Percentiles rank a stretch among this genome's conserved stretches.
phyloP scores from a whole-genome alignment of 768 basidiomycete species.

The Auriscalpium microsporum region DNA sequence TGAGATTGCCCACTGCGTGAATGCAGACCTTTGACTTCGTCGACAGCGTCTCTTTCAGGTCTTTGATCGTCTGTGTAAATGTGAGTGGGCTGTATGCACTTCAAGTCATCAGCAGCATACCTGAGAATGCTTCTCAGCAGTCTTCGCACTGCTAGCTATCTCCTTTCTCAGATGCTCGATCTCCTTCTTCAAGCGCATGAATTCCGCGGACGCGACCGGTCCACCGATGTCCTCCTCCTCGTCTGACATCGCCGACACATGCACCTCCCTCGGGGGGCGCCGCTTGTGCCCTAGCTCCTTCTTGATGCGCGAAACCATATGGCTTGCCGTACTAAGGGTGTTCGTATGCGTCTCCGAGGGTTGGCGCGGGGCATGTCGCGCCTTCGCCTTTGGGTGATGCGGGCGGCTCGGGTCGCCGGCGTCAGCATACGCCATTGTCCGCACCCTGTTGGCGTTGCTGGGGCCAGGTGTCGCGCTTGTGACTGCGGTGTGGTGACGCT shows the following conservation, averaged over 20 bases:
- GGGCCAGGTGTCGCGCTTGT: neutral
- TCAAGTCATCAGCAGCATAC: constrained; percentile 22
- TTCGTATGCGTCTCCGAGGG: neutral
- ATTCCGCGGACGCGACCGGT: constrained; percentile 37
- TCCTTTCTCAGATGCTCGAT: constrained; percentile 46
- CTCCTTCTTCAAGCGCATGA: constrained; percentile 48
- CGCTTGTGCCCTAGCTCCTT: neutral
- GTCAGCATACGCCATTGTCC: constrained; percentile 2
- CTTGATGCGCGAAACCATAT: neutral
- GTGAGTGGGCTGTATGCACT: neutral
- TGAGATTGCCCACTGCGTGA: neutral
- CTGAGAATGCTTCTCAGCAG: constrained; percentile 47
- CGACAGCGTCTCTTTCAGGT: constrained; percentile 37
- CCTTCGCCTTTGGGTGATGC: neutral
- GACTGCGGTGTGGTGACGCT: neutral
- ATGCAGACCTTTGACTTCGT: constrained; percentile 28
- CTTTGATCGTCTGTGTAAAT: constrained; percentile 40
- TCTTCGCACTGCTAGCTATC: constrained; percentile 39
- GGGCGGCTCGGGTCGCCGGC: neutral
- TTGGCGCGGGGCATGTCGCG: constrained; percentile 2
- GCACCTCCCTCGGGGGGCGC: neutral
- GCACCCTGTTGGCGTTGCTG: neutral
- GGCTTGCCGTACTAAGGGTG: neutral
- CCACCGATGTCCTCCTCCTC: constrained; percentile 20
- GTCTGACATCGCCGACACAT: neutral